These are phyloP conservation scores for Yamagishiella unicocca DNA, from an alignment of 139 green algal genomes.

Conservation along the genomic window DNA sequence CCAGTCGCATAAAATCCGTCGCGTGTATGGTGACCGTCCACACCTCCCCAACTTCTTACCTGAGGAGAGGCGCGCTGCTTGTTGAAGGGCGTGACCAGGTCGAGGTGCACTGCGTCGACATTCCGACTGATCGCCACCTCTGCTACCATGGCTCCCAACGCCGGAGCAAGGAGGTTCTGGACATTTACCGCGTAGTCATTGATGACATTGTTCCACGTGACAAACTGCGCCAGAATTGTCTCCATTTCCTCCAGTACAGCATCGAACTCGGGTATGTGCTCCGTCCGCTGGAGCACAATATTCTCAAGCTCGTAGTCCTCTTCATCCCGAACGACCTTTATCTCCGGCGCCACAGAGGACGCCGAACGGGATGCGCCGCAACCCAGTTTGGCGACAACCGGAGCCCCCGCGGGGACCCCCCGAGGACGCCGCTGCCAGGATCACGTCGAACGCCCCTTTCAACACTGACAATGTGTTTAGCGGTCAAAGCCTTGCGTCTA, in stretches of 20 bases:
- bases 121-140: constrained; percentile 17
- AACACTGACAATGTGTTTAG: too few species aligned
- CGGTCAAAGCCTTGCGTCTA: too few species aligned
- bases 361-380: constrained; percentile 14
- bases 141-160: constrained; percentile 20
- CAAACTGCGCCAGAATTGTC: constrained; percentile 36
- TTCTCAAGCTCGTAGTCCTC: constrained; percentile 40
- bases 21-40: too few species aligned
- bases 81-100: constrained; percentile 43
- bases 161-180: constrained; percentile 35
- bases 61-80: constrained; percentile 38
- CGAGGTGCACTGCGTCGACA: constrained; percentile 27
- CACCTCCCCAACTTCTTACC: too few species aligned
- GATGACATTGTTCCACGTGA: constrained; percentile 47
- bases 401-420: constrained; percentile 14
- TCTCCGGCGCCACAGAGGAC: constrained; percentile 2
- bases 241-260: constrained; percentile 32
- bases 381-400: constrained; percentile 18
- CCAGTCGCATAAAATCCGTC: too few species aligned
- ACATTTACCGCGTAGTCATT: constrained; percentile 47
- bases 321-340: constrained; percentile 26
- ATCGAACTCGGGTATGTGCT: constrained; percentile 44
- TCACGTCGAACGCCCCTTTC: not conserved
- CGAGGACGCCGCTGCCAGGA: not conserved
- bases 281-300: constrained; percentile 26